Percentiles rank a stretch among this genome's conserved stretches.
These are phyloP conservation scores for Arctium lappa DNA, from an alignment of 129 eudicot species.

Conservation along the genomic window DNA sequence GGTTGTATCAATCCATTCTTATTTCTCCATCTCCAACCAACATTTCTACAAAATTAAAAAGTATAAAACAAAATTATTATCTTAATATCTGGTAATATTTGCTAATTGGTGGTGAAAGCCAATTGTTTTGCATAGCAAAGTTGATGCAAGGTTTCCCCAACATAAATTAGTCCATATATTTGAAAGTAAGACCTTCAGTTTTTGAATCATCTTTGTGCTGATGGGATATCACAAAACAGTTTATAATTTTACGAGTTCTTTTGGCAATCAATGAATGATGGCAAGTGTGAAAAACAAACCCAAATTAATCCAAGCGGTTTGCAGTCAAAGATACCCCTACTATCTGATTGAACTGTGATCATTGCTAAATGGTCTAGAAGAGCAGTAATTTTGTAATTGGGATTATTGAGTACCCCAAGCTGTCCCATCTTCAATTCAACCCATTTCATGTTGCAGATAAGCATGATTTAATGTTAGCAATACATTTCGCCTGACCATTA, in stretches of 20 bases:
- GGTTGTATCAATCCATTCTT: no score
- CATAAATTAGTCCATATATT: no score
- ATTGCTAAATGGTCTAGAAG: constrained; percentile 89
- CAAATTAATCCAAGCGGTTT: constrained; percentile 96
- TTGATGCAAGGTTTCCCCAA: no score
- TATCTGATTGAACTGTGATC: constrained; percentile 93
- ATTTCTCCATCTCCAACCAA: no score
- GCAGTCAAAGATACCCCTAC: constrained; percentile 87
- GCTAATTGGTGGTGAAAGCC: no score
- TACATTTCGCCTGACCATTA: neutral
- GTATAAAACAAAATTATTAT: no score
- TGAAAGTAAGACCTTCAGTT: no score
- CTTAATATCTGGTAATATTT: no score
- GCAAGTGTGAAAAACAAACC: constrained; percentile 25
- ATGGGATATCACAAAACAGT: no score
- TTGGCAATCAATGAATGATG: neutral
- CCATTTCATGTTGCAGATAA: constrained; percentile 91
- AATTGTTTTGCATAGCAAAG: no score
- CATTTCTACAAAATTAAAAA: no score
- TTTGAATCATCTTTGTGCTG: no score
- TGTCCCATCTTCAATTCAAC: constrained; percentile 95
- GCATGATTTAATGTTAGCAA: constrained; percentile 1
- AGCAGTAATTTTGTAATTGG: constrained; percentile 92
- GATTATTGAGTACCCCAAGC: constrained; percentile 86
- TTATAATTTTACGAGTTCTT: neutral